Conservation (phyloP, 2,329 filamentous ascomycete species). For the Ceratocystis lukuohia region DNA sequence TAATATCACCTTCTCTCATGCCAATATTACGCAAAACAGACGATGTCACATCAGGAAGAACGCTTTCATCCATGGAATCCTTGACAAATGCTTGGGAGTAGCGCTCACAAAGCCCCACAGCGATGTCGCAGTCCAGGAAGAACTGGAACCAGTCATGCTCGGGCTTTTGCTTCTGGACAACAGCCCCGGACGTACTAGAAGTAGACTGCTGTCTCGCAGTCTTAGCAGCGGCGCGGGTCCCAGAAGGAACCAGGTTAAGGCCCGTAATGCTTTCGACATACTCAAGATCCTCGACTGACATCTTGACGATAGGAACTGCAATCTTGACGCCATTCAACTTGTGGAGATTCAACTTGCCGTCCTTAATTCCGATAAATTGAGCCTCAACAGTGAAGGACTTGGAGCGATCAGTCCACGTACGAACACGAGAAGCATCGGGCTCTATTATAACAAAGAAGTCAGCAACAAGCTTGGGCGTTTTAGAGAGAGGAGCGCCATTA, state of each 20-base stretch:
- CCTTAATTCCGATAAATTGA: slow-evolving; percentile 85
- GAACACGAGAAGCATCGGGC: slow-evolving; percentile 68
- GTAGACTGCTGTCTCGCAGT: slow-evolving; percentile 32
- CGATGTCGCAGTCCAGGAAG: slow-evolving; percentile 84
- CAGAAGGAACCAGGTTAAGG: slow-evolving; percentile 18
- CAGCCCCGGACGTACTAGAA: slow-evolving; percentile 40
- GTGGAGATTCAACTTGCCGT: slow-evolving; percentile 94
- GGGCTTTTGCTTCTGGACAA: slow-evolving; percentile 45
- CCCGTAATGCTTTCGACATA: slow-evolving; percentile 62
- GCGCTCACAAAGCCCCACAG: slow-evolving; percentile 82
- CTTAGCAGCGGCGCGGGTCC: slow-evolving; percentile 29
- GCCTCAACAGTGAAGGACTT: slow-evolving; percentile 96
- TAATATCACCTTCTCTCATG: slow-evolving; percentile 89
- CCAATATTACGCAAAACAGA: slow-evolving; percentile 73
- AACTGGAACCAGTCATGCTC: slow-evolving; percentile 99
- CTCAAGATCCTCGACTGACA: slow-evolving; percentile 89
- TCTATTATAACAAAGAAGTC: slow-evolving; percentile 36
- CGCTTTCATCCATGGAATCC: slow-evolving; percentile 92
- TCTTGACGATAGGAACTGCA: slow-evolving; percentile 85
- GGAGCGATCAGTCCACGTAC: slow-evolving; percentile 88
- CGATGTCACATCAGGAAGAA: slow-evolving; percentile 78
- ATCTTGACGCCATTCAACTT: slow-evolving; percentile 98
- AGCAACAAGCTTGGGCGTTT: neutral
- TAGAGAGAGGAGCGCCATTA: too few species aligned
- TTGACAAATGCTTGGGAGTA: slow-evolving; percentile 80